Conservation (phyloP, 805 yeast genomes). For the Cyberlindnera mycetangii region DNA sequence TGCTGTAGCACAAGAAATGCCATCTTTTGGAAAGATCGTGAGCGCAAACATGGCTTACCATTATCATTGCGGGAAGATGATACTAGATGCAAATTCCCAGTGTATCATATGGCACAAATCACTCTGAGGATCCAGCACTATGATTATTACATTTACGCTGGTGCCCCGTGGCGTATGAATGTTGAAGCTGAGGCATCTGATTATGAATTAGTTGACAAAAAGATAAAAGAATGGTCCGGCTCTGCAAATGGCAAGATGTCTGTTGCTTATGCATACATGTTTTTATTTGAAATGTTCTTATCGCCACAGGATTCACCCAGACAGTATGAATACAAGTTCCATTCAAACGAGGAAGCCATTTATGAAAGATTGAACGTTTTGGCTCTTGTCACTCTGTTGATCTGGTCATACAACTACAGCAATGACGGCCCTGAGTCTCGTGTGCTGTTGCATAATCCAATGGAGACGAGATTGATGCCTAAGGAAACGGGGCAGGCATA, state of each 20-base stretch:
- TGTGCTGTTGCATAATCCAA: slow-evolving; percentile 23
- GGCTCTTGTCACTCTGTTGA: slow-evolving; percentile 31
- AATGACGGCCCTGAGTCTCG: slow-evolving; percentile 45
- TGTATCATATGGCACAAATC: slow-evolving; percentile 72
- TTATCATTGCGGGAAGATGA: slow-evolving; percentile 30
- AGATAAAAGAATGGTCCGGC: slow-evolving; percentile 52
- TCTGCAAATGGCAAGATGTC: slow-evolving; percentile 48
- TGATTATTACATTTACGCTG: slow-evolving; percentile 76
- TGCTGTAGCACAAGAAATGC: slow-evolving; percentile 29
- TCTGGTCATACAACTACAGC: slow-evolving; percentile 53
- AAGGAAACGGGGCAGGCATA: slow-evolving; percentile 50
- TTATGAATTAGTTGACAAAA: slow-evolving; percentile 44
- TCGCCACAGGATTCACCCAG: slow-evolving; percentile 44
- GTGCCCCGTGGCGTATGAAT: slow-evolving; percentile 79
- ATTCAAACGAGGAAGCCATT: slow-evolving; percentile 50
- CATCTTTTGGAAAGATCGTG: slow-evolving; percentile 22
- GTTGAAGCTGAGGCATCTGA: slow-evolving; percentile 54
- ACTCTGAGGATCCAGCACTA: slow-evolving; percentile 70
- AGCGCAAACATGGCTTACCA: slow-evolving; percentile 17
- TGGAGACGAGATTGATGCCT: slow-evolving; percentile 26
- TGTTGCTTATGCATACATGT: slow-evolving; percentile 58
- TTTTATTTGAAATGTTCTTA: slow-evolving; percentile 60
- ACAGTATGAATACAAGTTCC: slow-evolving; percentile 42
- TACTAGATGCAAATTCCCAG: slow-evolving; percentile 59
- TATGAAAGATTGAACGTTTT: slow-evolving; percentile 36